phyloP scores from a whole-genome alignment of 768 basidiomycete genomes.

The Amanita fuliginea region DNA sequence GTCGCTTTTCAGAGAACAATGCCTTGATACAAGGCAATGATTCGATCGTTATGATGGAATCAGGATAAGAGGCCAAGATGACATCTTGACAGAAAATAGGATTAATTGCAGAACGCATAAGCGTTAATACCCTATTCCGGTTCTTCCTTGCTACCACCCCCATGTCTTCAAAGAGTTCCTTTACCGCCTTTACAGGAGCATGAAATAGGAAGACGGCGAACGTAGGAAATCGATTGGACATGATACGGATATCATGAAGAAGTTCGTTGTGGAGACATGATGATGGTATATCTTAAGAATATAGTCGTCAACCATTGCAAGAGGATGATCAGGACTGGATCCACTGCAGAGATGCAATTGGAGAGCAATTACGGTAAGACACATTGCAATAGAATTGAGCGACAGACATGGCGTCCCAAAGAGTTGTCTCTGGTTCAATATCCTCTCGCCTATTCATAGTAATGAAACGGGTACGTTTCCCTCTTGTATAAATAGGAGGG shows the following conservation, averaged over 20 bases:
- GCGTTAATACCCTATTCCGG: not conserved
- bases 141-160: not conserved
- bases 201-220: not conserved
- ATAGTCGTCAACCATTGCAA: not conserved
- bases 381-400: not conserved
- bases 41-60: too few relatives aligned
- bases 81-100: too few relatives aligned
- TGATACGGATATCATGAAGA: too few relatives aligned
- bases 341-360: not conserved
- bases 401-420: not conserved
- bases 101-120: too few relatives aligned
- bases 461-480: not conserved
- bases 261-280: not conserved
- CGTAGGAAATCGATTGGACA: too few relatives aligned
- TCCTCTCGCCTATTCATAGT: not conserved
- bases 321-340: not conserved
- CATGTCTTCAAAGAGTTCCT: not conserved
- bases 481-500: too few relatives aligned
- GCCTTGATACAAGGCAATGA: too few relatives aligned
- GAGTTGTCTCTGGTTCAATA: not conserved
- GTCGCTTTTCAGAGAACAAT: too few relatives aligned
- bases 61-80: too few relatives aligned
- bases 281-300: not conserved
- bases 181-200: not conserved
- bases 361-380: not conserved